Evolutionary conservation across 805 yeast genomes (phyloP).

Genomic region (Pichia occidentalis): DNA sequence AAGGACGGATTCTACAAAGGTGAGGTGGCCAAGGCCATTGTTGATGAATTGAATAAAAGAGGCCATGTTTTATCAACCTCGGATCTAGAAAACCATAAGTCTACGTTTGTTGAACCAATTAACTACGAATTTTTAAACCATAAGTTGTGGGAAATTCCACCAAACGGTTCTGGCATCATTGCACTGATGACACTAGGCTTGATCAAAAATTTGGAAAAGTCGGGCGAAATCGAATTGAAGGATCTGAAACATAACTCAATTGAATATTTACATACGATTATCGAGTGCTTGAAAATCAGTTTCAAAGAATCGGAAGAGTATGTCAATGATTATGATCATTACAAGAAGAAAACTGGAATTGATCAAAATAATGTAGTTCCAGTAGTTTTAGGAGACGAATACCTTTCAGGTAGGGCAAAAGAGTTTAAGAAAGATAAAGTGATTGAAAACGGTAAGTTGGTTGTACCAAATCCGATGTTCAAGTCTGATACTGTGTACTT

Average conservation of each 20-base stretch:
- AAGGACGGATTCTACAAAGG: slow-evolving; percentile 67
- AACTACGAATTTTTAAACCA: slow-evolving; percentile 44
- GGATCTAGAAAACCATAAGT: slow-evolving; percentile 52
- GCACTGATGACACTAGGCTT: slow-evolving; percentile 67
- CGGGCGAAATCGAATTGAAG: slow-evolving; percentile 37
- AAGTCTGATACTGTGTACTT: slow-evolving; percentile 70
- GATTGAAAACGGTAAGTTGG: slow-evolving; percentile 30
- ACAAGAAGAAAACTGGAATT: slow-evolving; percentile 12
- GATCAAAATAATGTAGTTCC: slow-evolving; percentile 25
- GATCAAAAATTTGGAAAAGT: slow-evolving; percentile 46
- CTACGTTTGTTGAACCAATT: slow-evolving; percentile 64
- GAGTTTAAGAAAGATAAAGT: slow-evolving; percentile 37
- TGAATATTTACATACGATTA: slow-evolving; percentile 62
- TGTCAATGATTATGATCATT: slow-evolving; percentile 54
- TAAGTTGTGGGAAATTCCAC: slow-evolving; percentile 75
- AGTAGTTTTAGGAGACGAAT: slow-evolving; percentile 41
- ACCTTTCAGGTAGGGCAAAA: slow-evolving; percentile 44
- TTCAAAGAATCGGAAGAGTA: slow-evolving; percentile 72
- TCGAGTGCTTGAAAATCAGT: slow-evolving; percentile 64
- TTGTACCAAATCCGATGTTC: slow-evolving; percentile 48
- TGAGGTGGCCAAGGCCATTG: slow-evolving; percentile 58
- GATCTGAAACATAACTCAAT: slow-evolving; percentile 55
- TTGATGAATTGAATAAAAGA: slow-evolving; percentile 41
- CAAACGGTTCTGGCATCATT: slow-evolving; percentile 76
- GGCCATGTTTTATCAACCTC: slow-evolving; percentile 52